These are phyloP conservation scores for Fusarium fujikuroi DNA, from an alignment of 2,329 filamentous ascomycete genomes.

Conservation along the genomic window DNA sequence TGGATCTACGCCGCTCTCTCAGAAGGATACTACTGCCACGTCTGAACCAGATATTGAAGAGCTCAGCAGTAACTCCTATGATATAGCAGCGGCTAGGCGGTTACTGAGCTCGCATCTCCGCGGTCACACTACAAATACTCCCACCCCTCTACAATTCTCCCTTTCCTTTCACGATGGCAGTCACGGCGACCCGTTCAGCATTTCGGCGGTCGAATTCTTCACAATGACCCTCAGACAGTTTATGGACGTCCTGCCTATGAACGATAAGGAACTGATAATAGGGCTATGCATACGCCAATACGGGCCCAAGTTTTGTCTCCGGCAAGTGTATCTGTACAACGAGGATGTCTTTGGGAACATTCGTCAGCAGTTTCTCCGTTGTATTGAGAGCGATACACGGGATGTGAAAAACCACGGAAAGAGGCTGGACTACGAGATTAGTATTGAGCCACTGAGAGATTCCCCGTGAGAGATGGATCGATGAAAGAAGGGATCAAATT, in stretches of 20 bases:
- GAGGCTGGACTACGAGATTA: slow-evolving; percentile 25
- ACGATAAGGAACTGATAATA: slow-evolving; percentile 13
- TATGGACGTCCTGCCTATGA: slow-evolving; percentile 10
- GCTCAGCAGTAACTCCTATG: not conserved
- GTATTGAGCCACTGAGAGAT: slow-evolving; percentile 10
- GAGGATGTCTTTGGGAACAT: slow-evolving; percentile 16
- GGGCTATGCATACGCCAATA: slow-evolving; percentile 12
- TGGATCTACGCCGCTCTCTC: not conserved
- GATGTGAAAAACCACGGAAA: not conserved
- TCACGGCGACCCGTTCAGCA: not conserved
- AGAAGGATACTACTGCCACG: not conserved
- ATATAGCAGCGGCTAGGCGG: not conserved
- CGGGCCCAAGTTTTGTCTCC: not conserved
- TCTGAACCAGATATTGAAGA: not conserved
- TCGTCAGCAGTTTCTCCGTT: not conserved
- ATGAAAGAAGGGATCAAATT: not conserved
- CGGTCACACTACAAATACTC: not conserved
- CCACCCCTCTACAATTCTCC: slow-evolving; percentile 1
- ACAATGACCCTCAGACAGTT: slow-evolving; percentile 12
- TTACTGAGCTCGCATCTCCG: slow-evolving; percentile 3
- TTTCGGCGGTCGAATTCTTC: slow-evolving; percentile 1
- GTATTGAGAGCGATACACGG: slow-evolving; percentile 8
- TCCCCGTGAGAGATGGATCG: not conserved
- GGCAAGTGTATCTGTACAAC: slow-evolving; percentile 28
- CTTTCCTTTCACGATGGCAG: slow-evolving; percentile 10